Conservation (phyloP, 768 basidiomycete species). For the Tricholoma furcatifolium region DNA sequence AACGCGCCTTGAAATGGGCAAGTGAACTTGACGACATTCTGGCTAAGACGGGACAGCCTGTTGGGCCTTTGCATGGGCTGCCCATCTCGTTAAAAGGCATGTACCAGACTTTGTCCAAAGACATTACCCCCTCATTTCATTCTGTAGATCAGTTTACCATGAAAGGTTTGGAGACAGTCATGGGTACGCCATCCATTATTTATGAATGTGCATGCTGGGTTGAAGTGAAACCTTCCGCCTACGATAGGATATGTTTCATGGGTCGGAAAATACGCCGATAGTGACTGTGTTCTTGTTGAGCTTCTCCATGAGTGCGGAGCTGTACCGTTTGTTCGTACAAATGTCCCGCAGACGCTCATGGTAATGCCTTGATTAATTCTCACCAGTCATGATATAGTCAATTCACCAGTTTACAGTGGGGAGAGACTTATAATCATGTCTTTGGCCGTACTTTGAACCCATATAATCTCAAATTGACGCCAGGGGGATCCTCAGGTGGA, state of each 20-base stretch:
- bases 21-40: slow-evolving; percentile 48
- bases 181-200: slow-evolving; percentile 17
- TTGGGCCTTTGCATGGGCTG: slow-evolving; percentile 52
- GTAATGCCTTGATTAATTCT: slow-evolving; percentile 21
- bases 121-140: not conserved
- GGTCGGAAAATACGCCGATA: slow-evolving; percentile 45
- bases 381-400: slow-evolving; percentile 6
- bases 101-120: not conserved
- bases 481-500: slow-evolving; percentile 68
- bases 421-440: slow-evolving; percentile 62
- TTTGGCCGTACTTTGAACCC: slow-evolving; percentile 66
- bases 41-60: slow-evolving; percentile 40
- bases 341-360: slow-evolving; percentile 57
- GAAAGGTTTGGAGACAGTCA: slow-evolving; percentile 55
- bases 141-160: slow-evolving; percentile 52
- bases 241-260: slow-evolving; percentile 51
- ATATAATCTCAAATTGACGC: slow-evolving; percentile 51
- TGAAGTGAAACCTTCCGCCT: not conserved
- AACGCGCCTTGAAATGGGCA: slow-evolving; percentile 47
- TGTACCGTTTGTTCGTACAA: slow-evolving; percentile 54
- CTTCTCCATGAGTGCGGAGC: slow-evolving; percentile 56
- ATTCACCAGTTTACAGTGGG: slow-evolving; percentile 29
- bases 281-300: slow-evolving; percentile 51
- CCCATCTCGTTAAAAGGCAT: slow-evolving; percentile 42
- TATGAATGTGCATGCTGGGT: not conserved